Evolutionary conservation across 257 asterid species (phyloP).

Genomic region (Linaria vulgaris): DNA sequence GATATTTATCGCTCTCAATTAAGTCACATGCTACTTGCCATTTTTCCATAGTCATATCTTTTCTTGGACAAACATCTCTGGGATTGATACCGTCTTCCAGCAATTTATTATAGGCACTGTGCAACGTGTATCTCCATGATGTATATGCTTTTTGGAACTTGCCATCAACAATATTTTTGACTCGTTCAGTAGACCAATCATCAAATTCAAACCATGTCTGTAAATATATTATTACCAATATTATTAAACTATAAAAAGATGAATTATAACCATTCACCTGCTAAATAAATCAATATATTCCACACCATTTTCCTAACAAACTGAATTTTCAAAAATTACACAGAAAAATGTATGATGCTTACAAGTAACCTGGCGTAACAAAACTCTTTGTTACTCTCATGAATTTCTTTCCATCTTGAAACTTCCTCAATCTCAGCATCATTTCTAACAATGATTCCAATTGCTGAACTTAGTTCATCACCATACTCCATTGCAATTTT

Average conservation of each 20-base stretch:
- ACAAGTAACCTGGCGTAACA: slow-evolving; percentile 8
- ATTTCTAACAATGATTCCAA: slow-evolving; percentile 9
- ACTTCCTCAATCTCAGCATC: slow-evolving; percentile 15
- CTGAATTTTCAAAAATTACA: too few relatives aligned
- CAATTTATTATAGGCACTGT: neutral
- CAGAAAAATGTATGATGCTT: neutral
- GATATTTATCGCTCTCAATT: slow-evolving; percentile 9
- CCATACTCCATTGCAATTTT: neutral
- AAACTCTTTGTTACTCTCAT: slow-evolving; percentile 2
- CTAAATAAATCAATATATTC: too few relatives aligned
- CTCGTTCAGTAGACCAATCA: slow-evolving; percentile 12
- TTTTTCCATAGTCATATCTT: slow-evolving; percentile 1
- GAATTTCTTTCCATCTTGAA: slow-evolving; percentile 4
- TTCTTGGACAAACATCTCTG: slow-evolving; percentile 13
- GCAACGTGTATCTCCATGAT: neutral
- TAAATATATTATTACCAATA: too few relatives aligned
- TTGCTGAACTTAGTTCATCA: neutral
- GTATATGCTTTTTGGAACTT: slow-evolving; percentile 9
- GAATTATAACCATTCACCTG: too few relatives aligned
- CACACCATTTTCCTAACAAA: too few relatives aligned
- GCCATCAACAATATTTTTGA: slow-evolving; percentile 4
- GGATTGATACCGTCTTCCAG: slow-evolving; percentile 1
- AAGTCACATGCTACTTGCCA: slow-evolving; percentile 18
- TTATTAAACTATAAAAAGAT: too few relatives aligned
- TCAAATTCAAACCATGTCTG: slow-evolving; percentile 17